Evolutionary conservation across 2,329 filamentous ascomycete genomes (phyloP).

Genomic region (Neonectria punicea): DNA sequence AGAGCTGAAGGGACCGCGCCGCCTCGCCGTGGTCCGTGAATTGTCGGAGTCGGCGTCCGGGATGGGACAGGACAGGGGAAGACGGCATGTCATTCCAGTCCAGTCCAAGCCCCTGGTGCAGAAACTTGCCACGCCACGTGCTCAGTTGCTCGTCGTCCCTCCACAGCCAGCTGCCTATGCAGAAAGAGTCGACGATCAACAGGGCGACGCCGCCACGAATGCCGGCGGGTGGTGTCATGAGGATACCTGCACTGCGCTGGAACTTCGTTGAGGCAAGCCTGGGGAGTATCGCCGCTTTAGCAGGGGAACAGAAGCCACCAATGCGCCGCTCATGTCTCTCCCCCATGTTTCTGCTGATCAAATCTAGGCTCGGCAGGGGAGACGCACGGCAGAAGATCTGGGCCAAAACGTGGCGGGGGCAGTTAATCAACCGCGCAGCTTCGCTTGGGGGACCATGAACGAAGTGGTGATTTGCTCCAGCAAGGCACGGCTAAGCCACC

Average conservation of each 20-base stretch:
- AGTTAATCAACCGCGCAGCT: not conserved
- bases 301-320: not conserved
- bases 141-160: not conserved
- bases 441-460: not conserved
- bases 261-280: conserved; percentile 37
- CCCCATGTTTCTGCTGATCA: conserved; percentile 25
- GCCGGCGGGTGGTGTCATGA: not conserved
- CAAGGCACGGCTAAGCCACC: conserved; percentile 1
- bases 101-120: too few species aligned
- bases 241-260: not conserved
- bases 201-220: not conserved
- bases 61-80: not conserved
- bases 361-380: conserved; percentile 25
- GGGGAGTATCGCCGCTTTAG: conserved; percentile 17
- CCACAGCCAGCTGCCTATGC: not conserved
- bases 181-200: not conserved
- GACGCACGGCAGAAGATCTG: conserved; percentile 1
- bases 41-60: not conserved
- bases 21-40: not conserved
- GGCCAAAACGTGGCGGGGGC: not conserved
- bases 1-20: not conserved
- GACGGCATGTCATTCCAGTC: too few species aligned
- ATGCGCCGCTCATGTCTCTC: not conserved
- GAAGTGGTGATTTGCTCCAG: not conserved
- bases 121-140: not conserved